These are phyloP conservation scores for Lignosus rhinocerotis DNA, from an alignment of 1,284 basidiomycete species.

Conservation along the genomic window DNA sequence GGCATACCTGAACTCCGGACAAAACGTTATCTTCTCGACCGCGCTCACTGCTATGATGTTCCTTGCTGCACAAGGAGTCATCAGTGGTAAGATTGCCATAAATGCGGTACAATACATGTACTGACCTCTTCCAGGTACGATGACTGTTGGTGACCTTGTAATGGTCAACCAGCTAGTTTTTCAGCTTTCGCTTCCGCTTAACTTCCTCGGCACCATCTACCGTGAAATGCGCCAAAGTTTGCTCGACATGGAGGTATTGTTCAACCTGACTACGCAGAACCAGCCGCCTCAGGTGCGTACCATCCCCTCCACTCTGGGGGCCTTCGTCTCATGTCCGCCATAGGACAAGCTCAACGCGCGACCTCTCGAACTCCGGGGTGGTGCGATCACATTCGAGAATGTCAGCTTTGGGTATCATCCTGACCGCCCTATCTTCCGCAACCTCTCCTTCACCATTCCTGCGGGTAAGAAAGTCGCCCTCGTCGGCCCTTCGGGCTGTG, in stretches of 20 bases:
- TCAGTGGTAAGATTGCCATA: slow-evolving; percentile 63
- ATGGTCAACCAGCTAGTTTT: slow-evolving; percentile 99
- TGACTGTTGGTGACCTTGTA: slow-evolving; percentile 97
- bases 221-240: slow-evolving; percentile 94
- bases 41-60: slow-evolving; percentile 96
- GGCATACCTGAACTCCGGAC: slow-evolving; percentile 93
- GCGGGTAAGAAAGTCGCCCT: slow-evolving; percentile 96
- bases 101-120: neutral
- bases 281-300: slow-evolving; percentile 62
- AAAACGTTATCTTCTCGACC: slow-evolving; percentile 93
- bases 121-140: slow-evolving; percentile 64
- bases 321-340: neutral
- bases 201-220: slow-evolving; percentile 97
- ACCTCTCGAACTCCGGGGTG: slow-evolving; percentile 74
- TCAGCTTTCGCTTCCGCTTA: slow-evolving; percentile 93
- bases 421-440: slow-evolving; percentile 86
- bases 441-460: slow-evolving; percentile 90
- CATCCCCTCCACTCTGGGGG: neutral
- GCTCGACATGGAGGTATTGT: slow-evolving; percentile 95
- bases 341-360: slow-evolving; percentile 72
- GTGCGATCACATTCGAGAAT: slow-evolving; percentile 91
- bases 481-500: slow-evolving; percentile 95
- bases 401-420: slow-evolving; percentile 92
- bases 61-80: slow-evolving; percentile 91
- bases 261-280: slow-evolving; percentile 88